Evolutionary conservation across 2,329 filamentous ascomycete species (phyloP).

Genomic region (Coniosporium tulheliwenetii): DNA sequence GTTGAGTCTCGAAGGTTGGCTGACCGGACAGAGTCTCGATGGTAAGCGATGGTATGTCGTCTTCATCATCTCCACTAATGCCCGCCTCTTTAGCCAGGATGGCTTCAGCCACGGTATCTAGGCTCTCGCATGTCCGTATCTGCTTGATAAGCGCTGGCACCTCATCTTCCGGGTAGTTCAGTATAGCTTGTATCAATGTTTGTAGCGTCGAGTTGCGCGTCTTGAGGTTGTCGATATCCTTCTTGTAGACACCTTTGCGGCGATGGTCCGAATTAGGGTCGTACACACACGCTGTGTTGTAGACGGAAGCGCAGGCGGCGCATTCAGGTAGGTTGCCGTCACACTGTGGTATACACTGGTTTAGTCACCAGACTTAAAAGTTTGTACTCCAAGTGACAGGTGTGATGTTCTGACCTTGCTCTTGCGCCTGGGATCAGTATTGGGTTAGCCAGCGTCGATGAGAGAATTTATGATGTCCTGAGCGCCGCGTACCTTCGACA

Average conservation of each 20-base stretch:
- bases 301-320: constrained; percentile 90
- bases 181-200: constrained; percentile 80
- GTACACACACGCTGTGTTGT: constrained; percentile 80
- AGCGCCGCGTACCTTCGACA: constrained; percentile 14
- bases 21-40: constrained; percentile 22
- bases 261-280: constrained; percentile 93
- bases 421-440: constrained; percentile 15
- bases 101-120: constrained; percentile 47
- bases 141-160: constrained; percentile 66
- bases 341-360: constrained; percentile 33
- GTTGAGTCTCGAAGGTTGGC: constrained; percentile 51
- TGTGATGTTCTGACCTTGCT: constrained; percentile 8
- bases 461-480: not conserved
- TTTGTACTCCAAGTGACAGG: not conserved
- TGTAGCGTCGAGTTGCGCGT: constrained; percentile 77
- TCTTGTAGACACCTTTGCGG: constrained; percentile 90
- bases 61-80: constrained; percentile 25
- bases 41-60: constrained; percentile 11
- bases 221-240: constrained; percentile 79
- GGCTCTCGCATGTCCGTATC: constrained; percentile 72
- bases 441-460: constrained; percentile 2
- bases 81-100: constrained; percentile 39
- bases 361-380: not conserved
- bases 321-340: constrained; percentile 85
- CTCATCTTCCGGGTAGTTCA: constrained; percentile 81